Base-by-base conservation (phyloP, 1,284 basidiomycete genomes). In the Rhizoctonia solani region DNA sequence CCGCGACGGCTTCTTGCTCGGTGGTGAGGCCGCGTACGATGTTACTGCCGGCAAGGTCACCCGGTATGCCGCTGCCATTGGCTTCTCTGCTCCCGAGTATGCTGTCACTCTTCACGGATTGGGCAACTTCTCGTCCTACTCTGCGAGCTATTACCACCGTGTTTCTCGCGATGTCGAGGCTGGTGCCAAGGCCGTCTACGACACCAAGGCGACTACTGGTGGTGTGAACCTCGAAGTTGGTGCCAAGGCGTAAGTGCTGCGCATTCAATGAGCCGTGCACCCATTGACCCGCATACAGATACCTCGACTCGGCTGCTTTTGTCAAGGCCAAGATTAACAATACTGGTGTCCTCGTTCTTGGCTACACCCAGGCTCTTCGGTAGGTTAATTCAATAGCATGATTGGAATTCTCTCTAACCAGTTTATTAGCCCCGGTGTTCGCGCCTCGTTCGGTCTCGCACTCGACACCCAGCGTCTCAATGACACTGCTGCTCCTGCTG, bases 301-400 rank as follows among this genome's bases (percentile, higher is more conserved):
- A 89, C 82, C 88, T 96, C 72, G 94, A 97, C 82, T 81, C 85
- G 66, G 88, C 93, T 74, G 90, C 94, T 23, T 97, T 93, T 76
- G 84, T 97, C 82, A 97, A 99, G 87, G 93, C 94, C 75, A 99
- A 99, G 87, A 96, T 99, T 82, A 98, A 97, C 88, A 96, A 96
- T 83, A 79, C 87, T 72, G 95, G 95, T 83, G 85, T 95, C 75
- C 85, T 97, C 72, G 89, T 69, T 47, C 52, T 71, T 87, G 87
- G 90, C 73, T 95, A 96, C 85, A 95, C 93, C 56, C 95, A 97
- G 82, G 81, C 86, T 49, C 90, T 98, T 75, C 79, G 72, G 72
- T 73, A 61, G 32, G 70, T 59, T n/a, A n/a, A n/a, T 19, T 54
- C 54, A 13, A 4, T 49, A 44, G n/a, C 52, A 16, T 27, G 6